Evolutionary conservation across 2,329 filamentous ascomycete genomes (phyloP).

Genomic region (Magnaporthiopsis incrustans): DNA sequence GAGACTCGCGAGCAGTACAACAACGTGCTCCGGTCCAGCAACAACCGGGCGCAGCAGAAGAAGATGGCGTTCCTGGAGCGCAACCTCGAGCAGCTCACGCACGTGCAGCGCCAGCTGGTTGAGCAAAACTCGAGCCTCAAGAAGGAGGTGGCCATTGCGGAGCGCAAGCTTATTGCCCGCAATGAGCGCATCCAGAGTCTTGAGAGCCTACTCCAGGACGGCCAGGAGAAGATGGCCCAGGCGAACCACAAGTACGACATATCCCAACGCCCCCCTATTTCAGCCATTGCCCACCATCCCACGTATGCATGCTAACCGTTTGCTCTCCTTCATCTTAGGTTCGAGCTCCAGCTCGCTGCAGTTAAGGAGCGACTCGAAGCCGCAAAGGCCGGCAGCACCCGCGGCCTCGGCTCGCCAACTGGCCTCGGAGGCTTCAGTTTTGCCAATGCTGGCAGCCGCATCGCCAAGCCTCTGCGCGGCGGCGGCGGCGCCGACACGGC

Average conservation of each 20-base stretch:
- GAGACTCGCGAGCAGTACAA: slow-evolving; percentile 99
- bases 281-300: slow-evolving; percentile 9
- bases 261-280: neutral
- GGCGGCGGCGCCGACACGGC: slow-evolving; percentile 31
- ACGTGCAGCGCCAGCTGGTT: slow-evolving; percentile 93
- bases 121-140: slow-evolving; percentile 96
- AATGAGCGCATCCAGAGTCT: slow-evolving; percentile 96
- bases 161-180: slow-evolving; percentile 90
- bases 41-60: slow-evolving; percentile 98
- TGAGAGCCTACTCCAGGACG: slow-evolving; percentile 87
- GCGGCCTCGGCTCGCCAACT: slow-evolving; percentile 62
- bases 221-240: slow-evolving; percentile 94
- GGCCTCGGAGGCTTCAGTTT: slow-evolving; percentile 64
- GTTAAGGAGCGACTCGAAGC: slow-evolving; percentile 97
- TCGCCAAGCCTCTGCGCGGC: slow-evolving; percentile 60
- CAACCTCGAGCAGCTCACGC: slow-evolving; percentile 94
- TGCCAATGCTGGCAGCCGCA: slow-evolving; percentile 53
- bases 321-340: slow-evolving; percentile 47
- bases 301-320: slow-evolving; percentile 4
- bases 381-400: slow-evolving; percentile 84
- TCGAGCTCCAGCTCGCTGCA: slow-evolving; percentile 91
- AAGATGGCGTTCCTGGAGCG: slow-evolving; percentile 99
- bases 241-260: slow-evolving; percentile 86
- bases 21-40: slow-evolving; percentile 90
- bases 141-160: slow-evolving; percentile 98